Evolutionary conservation across 805 yeast genomes (phyloP).

Genomic region (Yarrowia sp.): DNA sequence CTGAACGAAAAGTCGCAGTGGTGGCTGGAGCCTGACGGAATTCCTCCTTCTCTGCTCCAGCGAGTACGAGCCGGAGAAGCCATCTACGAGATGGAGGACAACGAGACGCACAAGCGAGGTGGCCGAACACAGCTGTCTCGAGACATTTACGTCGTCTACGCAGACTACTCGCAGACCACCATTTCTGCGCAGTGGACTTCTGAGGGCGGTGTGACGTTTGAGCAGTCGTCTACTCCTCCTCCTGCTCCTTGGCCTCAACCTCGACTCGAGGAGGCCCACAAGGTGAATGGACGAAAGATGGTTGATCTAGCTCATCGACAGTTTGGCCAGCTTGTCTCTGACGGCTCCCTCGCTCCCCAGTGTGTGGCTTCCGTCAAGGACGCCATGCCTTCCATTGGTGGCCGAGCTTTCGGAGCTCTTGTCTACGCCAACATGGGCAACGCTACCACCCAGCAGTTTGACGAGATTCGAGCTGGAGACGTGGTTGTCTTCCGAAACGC

Average conservation of each 20-base stretch:
- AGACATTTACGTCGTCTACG: slow-evolving; percentile 69
- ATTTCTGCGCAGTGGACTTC: slow-evolving; percentile 58
- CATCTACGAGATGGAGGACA: slow-evolving; percentile 64
- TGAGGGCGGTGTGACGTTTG: slow-evolving; percentile 43
- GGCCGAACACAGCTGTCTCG: slow-evolving; percentile 50
- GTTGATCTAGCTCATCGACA: slow-evolving; percentile 46
- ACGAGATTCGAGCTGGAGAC: slow-evolving; percentile 80
- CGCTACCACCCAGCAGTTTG: slow-evolving; percentile 51
- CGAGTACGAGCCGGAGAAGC: slow-evolving; percentile 49
- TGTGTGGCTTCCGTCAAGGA: slow-evolving; percentile 43
- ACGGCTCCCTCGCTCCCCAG: slow-evolving; percentile 36
- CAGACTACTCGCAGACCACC: slow-evolving; percentile 66
- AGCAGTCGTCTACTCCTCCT: slow-evolving; percentile 42
- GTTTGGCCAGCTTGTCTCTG: slow-evolving; percentile 33
- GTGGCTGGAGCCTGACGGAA: slow-evolving; percentile 60
- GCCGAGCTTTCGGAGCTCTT: slow-evolving; percentile 69
- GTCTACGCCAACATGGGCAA: slow-evolving; percentile 57
- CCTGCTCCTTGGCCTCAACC: slow-evolving; percentile 51
- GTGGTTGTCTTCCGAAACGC: slow-evolving; percentile 73
- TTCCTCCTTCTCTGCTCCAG: slow-evolving; percentile 51
- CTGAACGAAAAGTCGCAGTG: slow-evolving; percentile 48
- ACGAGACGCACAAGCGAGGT: slow-evolving; percentile 55
- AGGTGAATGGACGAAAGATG: slow-evolving; percentile 52
- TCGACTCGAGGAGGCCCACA: slow-evolving; percentile 50
- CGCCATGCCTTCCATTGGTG: slow-evolving; percentile 58